phyloP scores from a whole-genome alignment of 2,329 filamentous ascomycete genomes.

The Bipolaris gigantea region DNA sequence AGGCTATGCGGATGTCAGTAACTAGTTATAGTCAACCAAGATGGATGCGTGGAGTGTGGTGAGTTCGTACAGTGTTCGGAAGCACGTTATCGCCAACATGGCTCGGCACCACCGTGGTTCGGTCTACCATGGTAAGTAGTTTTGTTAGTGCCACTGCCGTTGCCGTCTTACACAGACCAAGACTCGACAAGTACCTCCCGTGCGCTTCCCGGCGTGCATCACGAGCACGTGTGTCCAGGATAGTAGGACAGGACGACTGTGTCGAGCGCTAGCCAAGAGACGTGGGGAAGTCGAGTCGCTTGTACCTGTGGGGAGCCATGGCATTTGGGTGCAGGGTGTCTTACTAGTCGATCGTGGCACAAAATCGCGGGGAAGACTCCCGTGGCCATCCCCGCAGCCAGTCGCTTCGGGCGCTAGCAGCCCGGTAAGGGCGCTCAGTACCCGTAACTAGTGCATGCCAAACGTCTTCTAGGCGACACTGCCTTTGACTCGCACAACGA shows the following conservation, averaged over 20 bases:
- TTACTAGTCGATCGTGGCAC: slow-evolving; percentile 1
- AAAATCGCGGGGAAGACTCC: slow-evolving; percentile 20
- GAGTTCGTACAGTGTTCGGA: slow-evolving; percentile 35
- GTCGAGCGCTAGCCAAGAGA: background rate
- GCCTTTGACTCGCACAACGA: background rate
- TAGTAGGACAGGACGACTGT: background rate
- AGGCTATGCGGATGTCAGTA: slow-evolving; percentile 27
- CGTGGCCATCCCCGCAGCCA: slow-evolving; percentile 26
- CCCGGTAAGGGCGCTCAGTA: slow-evolving; percentile 8
- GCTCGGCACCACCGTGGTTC: slow-evolving; percentile 29
- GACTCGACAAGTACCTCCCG: background rate
- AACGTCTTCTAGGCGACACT: background rate
- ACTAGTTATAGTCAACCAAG: background rate
- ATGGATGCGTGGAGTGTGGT: background rate
- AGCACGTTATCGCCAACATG: slow-evolving; percentile 34
- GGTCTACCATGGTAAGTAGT: slow-evolving; percentile 29
- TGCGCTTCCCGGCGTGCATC: background rate
- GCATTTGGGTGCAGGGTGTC: slow-evolving; percentile 6
- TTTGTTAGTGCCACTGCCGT: slow-evolving; percentile 8
- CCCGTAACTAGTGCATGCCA: background rate
- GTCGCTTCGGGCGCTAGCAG: slow-evolving; percentile 17
- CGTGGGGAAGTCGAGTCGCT: slow-evolving; percentile 17
- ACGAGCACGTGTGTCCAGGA: background rate
- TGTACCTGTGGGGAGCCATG: slow-evolving; percentile 11
- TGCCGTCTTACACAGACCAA: background rate